Evolutionary conservation across 345 rosid species (phyloP).

Genomic region (Brassica incana): DNA sequence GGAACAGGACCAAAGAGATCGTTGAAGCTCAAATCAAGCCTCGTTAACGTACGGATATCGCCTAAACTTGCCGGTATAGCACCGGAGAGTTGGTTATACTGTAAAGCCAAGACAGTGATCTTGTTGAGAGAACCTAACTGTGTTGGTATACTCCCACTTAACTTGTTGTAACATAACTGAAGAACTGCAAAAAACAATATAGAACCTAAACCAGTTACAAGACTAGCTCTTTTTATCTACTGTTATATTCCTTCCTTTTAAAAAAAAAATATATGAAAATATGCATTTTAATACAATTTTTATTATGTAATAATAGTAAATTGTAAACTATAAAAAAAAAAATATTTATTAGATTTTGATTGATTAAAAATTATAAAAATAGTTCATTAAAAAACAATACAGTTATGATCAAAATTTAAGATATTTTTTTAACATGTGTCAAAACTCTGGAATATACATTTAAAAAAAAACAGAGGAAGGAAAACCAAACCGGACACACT

Average conservation of each 20-base stretch:
- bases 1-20: conserved; percentile 86
- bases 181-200: conserved; percentile 50
- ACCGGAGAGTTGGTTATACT: conserved; percentile 73
- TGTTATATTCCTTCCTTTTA: too few relatives aligned
- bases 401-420: too few relatives aligned
- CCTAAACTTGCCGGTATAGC: conserved; percentile 98
- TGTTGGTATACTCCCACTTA: conserved; percentile 77
- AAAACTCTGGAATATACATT: too few relatives aligned
- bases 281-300: too few relatives aligned
- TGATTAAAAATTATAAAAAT: neutral
- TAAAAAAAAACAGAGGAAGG: too few relatives aligned
- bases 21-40: conserved; percentile 91
- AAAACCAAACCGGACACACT: conserved; percentile 20
- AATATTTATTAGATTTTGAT: too few relatives aligned
- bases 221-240: too few relatives aligned
- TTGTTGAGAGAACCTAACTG: conserved; percentile 72
- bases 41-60: conserved; percentile 51
- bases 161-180: conserved; percentile 84
- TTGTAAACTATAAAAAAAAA: too few relatives aligned
- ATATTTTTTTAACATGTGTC: too few relatives aligned
- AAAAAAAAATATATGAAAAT: too few relatives aligned
- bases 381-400: too few relatives aligned
- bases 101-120: conserved; percentile 76
- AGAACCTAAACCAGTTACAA: neutral
- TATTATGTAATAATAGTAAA: too few relatives aligned